Base-by-base conservation (phyloP, 345 rosid species). In the Angophora floribunda region DNA sequence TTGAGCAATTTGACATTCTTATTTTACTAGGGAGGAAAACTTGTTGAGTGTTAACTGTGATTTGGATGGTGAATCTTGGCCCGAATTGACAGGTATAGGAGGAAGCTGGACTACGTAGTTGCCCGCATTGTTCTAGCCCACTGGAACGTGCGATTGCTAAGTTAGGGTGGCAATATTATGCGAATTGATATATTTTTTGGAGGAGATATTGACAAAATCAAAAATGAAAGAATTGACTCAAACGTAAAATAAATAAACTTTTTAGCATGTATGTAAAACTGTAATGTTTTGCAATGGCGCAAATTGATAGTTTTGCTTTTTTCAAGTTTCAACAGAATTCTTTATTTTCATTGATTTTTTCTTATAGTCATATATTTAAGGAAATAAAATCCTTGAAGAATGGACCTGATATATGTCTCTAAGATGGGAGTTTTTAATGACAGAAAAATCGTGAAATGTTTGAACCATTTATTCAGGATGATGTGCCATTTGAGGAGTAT, bases 391-490 rank as follows among this genome's bases (percentile, higher is more conserved):
- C 28, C 32, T 82, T 67, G 79, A 67, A 67, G 79, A 30, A 67
- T 15, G 79, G 79, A 67, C 44, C 44, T 7, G 30, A 80, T 7
- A 85, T 2, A 63, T 61, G 49, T 84, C 61, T 79, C 87, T 93
- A 85, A 90, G 80, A 53, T 65, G 84, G 59, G 88, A 88, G 36
- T 63, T 88, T 78, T 87, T 47, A 67, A 85, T 86, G 57, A 90
- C 95, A 97, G 99, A 92, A 94, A 75, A 94, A 92, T 51, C 95
- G 96, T 67, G 96, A 95, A 91, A 89, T 92, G 92, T 96, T 95
- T 86, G 98, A 96, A 90, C 98, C 99, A n/a, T 96, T 97, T 93
- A 95, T 97, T 14, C 97, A 97, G 94, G 99, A 94, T 92, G 98
- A 96, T 59, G 92, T 96, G 59, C 99, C 98, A 0, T 96, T 96